Base-by-base conservation (phyloP, 1,284 basidiomycete genomes). In the Grifola frondosa region DNA sequence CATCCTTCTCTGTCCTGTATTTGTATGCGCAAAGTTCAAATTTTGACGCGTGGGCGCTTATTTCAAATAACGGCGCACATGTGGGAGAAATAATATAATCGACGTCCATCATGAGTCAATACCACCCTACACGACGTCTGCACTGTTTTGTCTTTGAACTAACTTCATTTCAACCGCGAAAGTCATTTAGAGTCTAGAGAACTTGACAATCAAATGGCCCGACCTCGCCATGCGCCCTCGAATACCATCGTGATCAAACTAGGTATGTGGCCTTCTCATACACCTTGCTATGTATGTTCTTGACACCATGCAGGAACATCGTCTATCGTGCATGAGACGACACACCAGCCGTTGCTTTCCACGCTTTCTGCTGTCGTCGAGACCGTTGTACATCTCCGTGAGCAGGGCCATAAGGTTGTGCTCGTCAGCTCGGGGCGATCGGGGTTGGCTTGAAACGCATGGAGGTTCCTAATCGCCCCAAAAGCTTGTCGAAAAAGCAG, bases 401-500 rank as follows among this genome's bases (percentile, higher is more conserved):
- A 74, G 4, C 71, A 84, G 30, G 96, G 96, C 0, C 96, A 99
- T 69, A 86, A 90, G 54, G 92, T 99, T 44, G 91, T 98, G 3
- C 81, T 99, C 11, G 94, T 97, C 43, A 94, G 89, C 53, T 97
- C 94, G 10, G 96, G 96, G 97, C 96, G 12, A 98, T 99, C 44
- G 97, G 89, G 1, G 91, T 98, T 26, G 97, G 96, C 0, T 66
- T 97, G 42, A 85, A 94, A 59, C 78, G 93, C 31, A 99, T 99
- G 96, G 77, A 83, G 24, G 70, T 97, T 52, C 77, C 83, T 13
- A 82, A 80, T 43, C 76, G 80, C 46, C 91, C 94, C 2, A 96
- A 95, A 58, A 84, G 78, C 42, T 68, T 99, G 12, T 85, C 89
- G 4, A 91, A 91, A 43, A 95, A 96, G 65, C 95, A 98, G 76